Percentiles rank a stretch among this genome's conserved stretches.
phyloP scores from a whole-genome alignment of 768 basidiomycete genomes.

The Xerocomellus amylosporus region DNA sequence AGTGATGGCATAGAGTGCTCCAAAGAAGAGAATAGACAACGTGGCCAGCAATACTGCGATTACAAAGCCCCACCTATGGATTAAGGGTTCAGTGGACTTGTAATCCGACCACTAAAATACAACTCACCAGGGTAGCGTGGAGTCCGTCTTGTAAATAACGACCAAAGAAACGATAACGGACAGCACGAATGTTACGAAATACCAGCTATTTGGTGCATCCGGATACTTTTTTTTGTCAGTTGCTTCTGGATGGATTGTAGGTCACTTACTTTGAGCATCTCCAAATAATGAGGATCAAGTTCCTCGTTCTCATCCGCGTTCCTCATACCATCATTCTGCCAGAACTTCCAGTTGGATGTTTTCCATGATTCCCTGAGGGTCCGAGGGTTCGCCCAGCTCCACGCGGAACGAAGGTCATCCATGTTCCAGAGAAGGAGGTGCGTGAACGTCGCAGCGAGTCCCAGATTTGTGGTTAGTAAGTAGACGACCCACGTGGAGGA shows the following conservation, averaged over 20 bases:
- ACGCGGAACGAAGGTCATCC: conserved; percentile 46
- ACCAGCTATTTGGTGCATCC: conserved; percentile 37
- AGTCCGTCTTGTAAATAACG: conserved; percentile 51
- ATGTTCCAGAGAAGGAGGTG: conserved; percentile 54
- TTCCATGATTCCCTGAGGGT: conserved; percentile 25
- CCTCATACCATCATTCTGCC: conserved; percentile 25
- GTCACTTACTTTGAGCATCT: conserved; percentile 42
- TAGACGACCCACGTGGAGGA: conserved; percentile 25
- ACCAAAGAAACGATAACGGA: conserved; percentile 51
- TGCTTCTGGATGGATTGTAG: conserved; percentile 15
- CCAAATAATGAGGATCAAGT: conserved; percentile 52
- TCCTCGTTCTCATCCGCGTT: conserved; percentile 36
- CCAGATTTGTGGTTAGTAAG: conserved; percentile 18
- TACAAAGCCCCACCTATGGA: conserved; percentile 44
- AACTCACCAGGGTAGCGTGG: conserved; percentile 50
- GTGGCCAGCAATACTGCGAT: conserved; percentile 50
- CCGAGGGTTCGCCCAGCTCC: conserved; percentile 43
- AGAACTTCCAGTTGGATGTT: conserved; percentile 37
- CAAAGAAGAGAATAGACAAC: conserved; percentile 53
- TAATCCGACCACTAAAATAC: neutral
- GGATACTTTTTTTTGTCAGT: conserved; percentile 27
- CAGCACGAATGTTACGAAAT: conserved; percentile 22
- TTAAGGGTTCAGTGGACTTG: neutral
- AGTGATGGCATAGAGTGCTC: conserved; percentile 53
- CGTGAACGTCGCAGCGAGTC: conserved; percentile 47